Evolutionary conservation across 805 yeast species (phyloP).

Genomic region (Tetrapisispora taiwanensis): DNA sequence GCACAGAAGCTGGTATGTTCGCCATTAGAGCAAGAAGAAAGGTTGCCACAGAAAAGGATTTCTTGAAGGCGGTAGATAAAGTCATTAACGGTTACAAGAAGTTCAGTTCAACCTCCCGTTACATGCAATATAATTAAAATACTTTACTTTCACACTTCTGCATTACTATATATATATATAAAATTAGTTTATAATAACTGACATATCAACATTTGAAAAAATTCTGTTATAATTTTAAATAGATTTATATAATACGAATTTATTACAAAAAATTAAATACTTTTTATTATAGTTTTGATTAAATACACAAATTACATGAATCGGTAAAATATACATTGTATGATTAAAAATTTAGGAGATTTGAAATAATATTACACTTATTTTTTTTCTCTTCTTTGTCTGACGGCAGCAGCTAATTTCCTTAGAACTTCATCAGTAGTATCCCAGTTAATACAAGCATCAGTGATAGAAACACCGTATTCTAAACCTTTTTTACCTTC

Average conservation of each 20-base stretch:
- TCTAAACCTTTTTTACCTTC: conserved; percentile 64
- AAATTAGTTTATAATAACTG: background rate
- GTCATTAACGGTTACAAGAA: conserved; percentile 97
- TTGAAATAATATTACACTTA: background rate
- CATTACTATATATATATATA: background rate
- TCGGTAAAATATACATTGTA: background rate
- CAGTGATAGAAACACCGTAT: conserved; percentile 95
- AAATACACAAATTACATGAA: background rate
- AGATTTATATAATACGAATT: too few relatives aligned
- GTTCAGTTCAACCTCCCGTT: conserved; percentile 92
- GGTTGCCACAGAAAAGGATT: conserved; percentile 96
- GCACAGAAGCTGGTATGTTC: conserved; percentile 99
- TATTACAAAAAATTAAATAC: background rate
- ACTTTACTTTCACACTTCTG: conserved; percentile 1
- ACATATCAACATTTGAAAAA: background rate
- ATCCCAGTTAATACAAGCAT: conserved; percentile 91
- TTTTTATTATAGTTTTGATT: background rate
- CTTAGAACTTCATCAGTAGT: conserved; percentile 64
- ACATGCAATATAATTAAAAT: conserved; percentile 87
- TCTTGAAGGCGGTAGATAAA: conserved; percentile 94
- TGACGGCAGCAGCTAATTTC: conserved; percentile 68
- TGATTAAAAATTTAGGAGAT: conserved; percentile 10
- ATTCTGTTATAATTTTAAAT: too few relatives aligned
- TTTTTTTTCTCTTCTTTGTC: conserved; percentile 48
- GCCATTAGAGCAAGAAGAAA: conserved; percentile 97